Conservation (phyloP, 1,284 basidiomycete species). For the Ganoderma leucocontextum region DNA sequence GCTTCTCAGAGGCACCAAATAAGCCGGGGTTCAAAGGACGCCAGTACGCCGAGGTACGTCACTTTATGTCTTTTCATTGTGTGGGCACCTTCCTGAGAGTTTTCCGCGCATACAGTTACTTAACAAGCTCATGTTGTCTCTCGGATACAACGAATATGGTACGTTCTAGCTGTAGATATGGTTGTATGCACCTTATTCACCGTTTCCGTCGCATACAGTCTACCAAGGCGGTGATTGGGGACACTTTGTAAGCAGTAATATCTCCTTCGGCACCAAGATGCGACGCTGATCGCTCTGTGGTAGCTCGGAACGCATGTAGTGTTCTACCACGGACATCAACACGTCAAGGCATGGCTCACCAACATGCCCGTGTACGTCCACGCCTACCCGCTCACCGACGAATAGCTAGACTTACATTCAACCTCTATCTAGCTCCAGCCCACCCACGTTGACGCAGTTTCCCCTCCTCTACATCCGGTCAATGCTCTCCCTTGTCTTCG, state of each 20-base stretch:
- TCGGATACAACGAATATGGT: constrained; percentile 39
- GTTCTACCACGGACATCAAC: constrained; percentile 25
- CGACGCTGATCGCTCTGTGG: not conserved
- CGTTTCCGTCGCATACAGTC: not conserved
- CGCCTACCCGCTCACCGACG: not conserved
- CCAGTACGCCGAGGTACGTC: constrained; percentile 38
- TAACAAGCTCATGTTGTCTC: constrained; percentile 34
- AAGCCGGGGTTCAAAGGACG: constrained; percentile 44
- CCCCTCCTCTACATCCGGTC: not conserved
- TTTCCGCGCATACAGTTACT: constrained; percentile 19
- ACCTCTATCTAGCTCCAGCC: not conserved
- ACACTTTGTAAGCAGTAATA: not conserved
- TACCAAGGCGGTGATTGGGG: constrained; percentile 7
- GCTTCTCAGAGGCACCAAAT: constrained; percentile 55
- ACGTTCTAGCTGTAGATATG: not conserved
- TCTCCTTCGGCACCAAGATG: not conserved
- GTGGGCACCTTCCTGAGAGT: not conserved
- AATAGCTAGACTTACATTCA: constrained; percentile 23
- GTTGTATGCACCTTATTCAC: not conserved
- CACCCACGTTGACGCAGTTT: not conserved
- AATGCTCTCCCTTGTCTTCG: not conserved
- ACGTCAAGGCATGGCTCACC: constrained; percentile 36
- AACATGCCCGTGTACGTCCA: constrained; percentile 33
- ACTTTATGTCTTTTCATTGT: not conserved
- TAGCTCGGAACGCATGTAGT: constrained; percentile 19